Conservation (phyloP, 148 eudicot genomes). For the Chenopodium formosanum region DNA sequence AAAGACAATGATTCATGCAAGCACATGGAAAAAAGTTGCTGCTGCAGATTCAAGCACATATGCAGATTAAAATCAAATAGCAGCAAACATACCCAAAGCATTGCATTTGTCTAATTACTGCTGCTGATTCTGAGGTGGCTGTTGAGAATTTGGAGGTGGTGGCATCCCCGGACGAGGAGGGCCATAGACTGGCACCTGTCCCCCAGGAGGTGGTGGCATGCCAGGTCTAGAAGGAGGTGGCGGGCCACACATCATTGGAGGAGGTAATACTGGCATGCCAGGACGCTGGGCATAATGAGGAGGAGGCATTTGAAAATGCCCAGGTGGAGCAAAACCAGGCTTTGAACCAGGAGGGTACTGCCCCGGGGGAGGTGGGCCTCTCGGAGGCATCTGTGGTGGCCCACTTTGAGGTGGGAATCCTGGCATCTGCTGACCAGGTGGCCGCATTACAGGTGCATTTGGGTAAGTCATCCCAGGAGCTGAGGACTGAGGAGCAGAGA, state of each 20-base stretch:
- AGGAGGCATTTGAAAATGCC: conserved; percentile 36
- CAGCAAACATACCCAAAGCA: conserved; percentile 16
- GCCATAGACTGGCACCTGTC: conserved; percentile 35
- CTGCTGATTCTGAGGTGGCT: conserved; percentile 45
- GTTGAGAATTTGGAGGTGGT: conserved; percentile 26
- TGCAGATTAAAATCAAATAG: neutral
- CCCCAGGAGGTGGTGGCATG: conserved; percentile 52
- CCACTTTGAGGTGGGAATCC: conserved; percentile 35
- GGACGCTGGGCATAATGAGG: conserved; percentile 39
- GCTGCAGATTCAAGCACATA: neutral
- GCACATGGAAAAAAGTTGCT: no score
- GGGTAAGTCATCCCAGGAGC: conserved; percentile 54
- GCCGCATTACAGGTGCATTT: conserved; percentile 49
- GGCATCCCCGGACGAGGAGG: conserved; percentile 25
- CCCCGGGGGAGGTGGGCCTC: conserved; percentile 48
- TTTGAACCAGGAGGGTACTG: conserved; percentile 44
- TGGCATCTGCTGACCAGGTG: conserved; percentile 52
- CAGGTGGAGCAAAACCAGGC: conserved; percentile 42
- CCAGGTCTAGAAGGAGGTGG: conserved; percentile 41
- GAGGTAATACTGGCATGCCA: conserved; percentile 41
- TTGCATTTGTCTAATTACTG: conserved; percentile 13
- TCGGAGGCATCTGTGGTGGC: conserved; percentile 24
- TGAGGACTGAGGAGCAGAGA: conserved; percentile 36
- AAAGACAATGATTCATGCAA: no score
- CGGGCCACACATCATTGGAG: conserved; percentile 51